Base-by-base conservation (phyloP, 441 rosid genomes). In the Adansonia grandidieri region DNA sequence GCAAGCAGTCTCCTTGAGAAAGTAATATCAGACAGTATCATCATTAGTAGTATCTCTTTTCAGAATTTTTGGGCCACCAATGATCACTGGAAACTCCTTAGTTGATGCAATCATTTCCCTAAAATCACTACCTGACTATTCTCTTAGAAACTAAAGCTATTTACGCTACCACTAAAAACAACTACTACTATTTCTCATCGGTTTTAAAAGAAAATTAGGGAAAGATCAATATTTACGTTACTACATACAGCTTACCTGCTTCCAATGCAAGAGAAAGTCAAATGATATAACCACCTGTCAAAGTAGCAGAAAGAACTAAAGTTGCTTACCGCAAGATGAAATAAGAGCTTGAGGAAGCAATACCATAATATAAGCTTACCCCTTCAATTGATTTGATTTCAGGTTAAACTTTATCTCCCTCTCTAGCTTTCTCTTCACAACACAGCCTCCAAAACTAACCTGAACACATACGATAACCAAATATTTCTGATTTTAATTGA, bases 231-330 rank as follows among this genome's bases (percentile, higher is more conserved):
- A 32, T 1, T 32, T 32, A 32, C 37, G 74, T 50, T 71, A 22
- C 10, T 15, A 48, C 40, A 22, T 48, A 69, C 19, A 69, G 22
- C 60, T 70, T 50, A 84, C 84, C 87, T 50, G 82, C 70, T 53
- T 2, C 66, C 57, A 71, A 74, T 67, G 80, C 71, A 58, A 60
- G 42, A 73, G 73, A 57, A 71, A 78, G n/a, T 75, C 51, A 32
- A 62, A 57, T 19, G 77, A 79, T 69, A 68, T 32, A 32, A 32
- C 75, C 75, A 84, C 85, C 86, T 83, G 85, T 80, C 77, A 76
- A 65, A 68, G 79, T 65, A 48, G 15, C 75, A 32, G 47, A 54
- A 70, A 45, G 60, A 75, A 71, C 81, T 80, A 71, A 73, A 76
- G 58, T 51, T 56, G 73, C 71, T 70, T 77, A 32, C 65, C 42